Conservation (phyloP, 108 stramenopile genomes). For the Skeletonema grethae region DNA sequence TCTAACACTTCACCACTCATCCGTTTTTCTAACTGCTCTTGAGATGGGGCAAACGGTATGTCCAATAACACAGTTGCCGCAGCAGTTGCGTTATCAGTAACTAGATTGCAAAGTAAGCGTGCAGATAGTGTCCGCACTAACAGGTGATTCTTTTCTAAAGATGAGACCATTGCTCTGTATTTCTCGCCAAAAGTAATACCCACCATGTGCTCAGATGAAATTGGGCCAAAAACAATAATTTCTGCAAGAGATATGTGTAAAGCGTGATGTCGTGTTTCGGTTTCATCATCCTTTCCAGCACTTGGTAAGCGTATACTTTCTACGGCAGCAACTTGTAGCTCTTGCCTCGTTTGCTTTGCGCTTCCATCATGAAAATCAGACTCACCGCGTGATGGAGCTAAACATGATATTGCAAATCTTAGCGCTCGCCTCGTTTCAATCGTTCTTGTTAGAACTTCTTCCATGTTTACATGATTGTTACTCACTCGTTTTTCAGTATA, state of each 20-base stretch:
- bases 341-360: conserved; percentile 23
- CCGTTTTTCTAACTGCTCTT: conserved; percentile 28
- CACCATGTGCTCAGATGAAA: background rate
- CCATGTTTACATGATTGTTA: background rate
- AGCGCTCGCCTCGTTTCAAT: conserved; percentile 37
- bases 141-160: conserved; percentile 18
- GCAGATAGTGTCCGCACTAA: conserved; percentile 51
- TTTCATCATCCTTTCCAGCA: background rate
- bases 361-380: conserved; percentile 20
- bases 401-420: conserved; percentile 30
- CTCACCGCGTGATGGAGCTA: conserved; percentile 11
- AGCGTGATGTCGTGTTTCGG: conserved; percentile 8
- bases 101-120: conserved; percentile 68
- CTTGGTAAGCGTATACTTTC: background rate
- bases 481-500: background rate
- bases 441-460: conserved; percentile 17
- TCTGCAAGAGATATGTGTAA: conserved; percentile 33
- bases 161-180: background rate
- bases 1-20: conserved; percentile 28
- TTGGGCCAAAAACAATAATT: conserved; percentile 14
- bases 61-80: conserved; percentile 41
- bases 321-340: conserved; percentile 37
- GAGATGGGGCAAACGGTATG: conserved; percentile 55
- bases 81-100: conserved; percentile 62
- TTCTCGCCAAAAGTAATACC: background rate